Evolutionary conservation across 1,284 basidiomycete species (phyloP).

Genomic region (Tilletia caries): DNA sequence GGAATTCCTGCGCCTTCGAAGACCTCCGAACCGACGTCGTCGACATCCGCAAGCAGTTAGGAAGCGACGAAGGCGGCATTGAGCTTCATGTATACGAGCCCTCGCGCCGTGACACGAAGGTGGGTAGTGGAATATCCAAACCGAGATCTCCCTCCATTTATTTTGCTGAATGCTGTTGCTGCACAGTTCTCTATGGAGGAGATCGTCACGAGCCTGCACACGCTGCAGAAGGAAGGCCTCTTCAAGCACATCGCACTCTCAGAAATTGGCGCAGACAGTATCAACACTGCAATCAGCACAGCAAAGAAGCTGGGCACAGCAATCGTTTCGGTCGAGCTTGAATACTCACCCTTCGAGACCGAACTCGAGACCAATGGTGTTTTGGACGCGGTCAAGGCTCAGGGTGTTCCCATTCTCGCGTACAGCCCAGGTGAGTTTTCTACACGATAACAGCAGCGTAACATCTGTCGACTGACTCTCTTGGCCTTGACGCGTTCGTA

Average conservation of each 20-base stretch:
- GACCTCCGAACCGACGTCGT: slow-evolving; percentile 25
- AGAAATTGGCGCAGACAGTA: slow-evolving; percentile 36
- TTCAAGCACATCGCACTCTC: slow-evolving; percentile 43
- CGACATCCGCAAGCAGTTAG: slow-evolving; percentile 26
- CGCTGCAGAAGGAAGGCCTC: slow-evolving; percentile 32
- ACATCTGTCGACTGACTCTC: neutral
- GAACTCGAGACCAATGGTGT: slow-evolving; percentile 57
- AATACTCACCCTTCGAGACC: slow-evolving; percentile 64
- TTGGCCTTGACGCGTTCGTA: neutral
- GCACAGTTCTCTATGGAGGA: slow-evolving; percentile 19
- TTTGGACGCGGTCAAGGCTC: slow-evolving; percentile 55
- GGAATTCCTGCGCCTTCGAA: slow-evolving; percentile 22
- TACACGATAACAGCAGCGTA: too few species aligned
- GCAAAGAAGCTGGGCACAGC: slow-evolving; percentile 18
- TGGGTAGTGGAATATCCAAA: slow-evolving; percentile 16
- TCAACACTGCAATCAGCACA: slow-evolving; percentile 29
- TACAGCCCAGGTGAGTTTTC: slow-evolving; percentile 56
- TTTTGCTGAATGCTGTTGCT: neutral
- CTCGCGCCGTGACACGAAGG: slow-evolving; percentile 28
- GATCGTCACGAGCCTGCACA: slow-evolving; percentile 34
- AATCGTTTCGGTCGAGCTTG: slow-evolving; percentile 64
- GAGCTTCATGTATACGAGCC: slow-evolving; percentile 41
- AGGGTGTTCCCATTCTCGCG: slow-evolving; percentile 62
- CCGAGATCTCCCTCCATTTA: slow-evolving; percentile 4
- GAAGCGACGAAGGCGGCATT: slow-evolving; percentile 28